These are phyloP conservation scores for Mycena olivaceomarginata DNA, from an alignment of 768 basidiomycete genomes.

Conservation along the genomic window DNA sequence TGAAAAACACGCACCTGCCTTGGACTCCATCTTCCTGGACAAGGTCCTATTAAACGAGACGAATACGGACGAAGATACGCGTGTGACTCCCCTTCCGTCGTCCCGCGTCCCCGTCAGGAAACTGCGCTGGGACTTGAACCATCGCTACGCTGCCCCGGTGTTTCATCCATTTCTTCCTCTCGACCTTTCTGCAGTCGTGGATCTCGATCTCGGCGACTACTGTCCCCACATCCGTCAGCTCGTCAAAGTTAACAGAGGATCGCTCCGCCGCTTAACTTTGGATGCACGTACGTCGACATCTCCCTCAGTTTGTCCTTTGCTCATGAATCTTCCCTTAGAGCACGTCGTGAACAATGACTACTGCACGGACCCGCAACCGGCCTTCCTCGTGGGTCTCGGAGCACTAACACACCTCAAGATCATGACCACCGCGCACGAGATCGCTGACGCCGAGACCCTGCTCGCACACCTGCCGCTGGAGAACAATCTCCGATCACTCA, in stretches of 20 bases:
- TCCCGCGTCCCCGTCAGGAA: not conserved
- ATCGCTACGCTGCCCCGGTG: not conserved
- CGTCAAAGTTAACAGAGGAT: not conserved
- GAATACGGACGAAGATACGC: not conserved
- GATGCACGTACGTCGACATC: constrained; percentile 13
- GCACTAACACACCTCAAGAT: constrained; percentile 24
- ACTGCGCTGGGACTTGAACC: not conserved
- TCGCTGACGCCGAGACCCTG: constrained; percentile 1
- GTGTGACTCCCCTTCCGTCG: not conserved
- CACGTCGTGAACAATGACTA: not conserved
- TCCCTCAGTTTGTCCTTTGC: no score
- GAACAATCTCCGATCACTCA: not conserved
- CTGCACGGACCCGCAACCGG: not conserved
- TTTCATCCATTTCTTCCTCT: constrained; percentile 5
- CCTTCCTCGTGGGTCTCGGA: constrained; percentile 9
- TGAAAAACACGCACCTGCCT: not conserved
- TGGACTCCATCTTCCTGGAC: constrained; percentile 13
- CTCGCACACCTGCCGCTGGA: not conserved
- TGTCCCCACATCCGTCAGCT: not conserved
- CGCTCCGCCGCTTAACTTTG: not conserved
- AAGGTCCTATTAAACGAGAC: not conserved
- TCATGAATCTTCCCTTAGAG: not conserved
- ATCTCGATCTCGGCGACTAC: not conserved
- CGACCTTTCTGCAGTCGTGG: not conserved
- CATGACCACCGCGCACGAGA: not conserved